phyloP scores from a whole-genome alignment of 2,329 filamentous ascomycete genomes.

The Didymella arachidicola region DNA sequence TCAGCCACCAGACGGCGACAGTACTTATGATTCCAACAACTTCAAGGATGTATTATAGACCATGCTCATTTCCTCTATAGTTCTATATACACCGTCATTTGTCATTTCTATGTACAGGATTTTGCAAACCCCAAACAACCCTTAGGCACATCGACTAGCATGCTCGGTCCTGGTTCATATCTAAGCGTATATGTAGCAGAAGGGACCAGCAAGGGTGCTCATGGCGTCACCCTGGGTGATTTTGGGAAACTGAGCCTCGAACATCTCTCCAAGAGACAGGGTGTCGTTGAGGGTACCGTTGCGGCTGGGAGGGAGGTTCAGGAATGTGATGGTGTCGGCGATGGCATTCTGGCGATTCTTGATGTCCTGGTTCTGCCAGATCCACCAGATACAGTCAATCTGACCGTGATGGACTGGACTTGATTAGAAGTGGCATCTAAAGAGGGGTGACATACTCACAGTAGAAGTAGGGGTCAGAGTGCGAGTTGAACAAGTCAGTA shows the following conservation, averaged over 20 bases:
- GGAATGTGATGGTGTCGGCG: constrained; percentile 55
- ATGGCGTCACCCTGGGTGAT: constrained; percentile 43
- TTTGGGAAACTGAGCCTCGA: constrained; percentile 41
- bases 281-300: constrained; percentile 57
- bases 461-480: constrained; percentile 57
- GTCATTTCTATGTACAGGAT: neutral
- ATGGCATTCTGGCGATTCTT: constrained; percentile 51
- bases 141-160: neutral
- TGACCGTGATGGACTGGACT: constrained; percentile 53
- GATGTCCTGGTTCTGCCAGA: constrained; percentile 59
- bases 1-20: neutral
- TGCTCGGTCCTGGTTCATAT: neutral
- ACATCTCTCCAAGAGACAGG: constrained; percentile 50
- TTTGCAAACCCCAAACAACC: neutral
- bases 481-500: constrained; percentile 56
- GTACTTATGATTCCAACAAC: neutral
- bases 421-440: neutral
- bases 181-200: constrained; percentile 56
- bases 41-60: neutral
- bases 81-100: neutral
- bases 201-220: constrained; percentile 55
- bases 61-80: neutral
- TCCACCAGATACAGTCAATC: constrained; percentile 60
- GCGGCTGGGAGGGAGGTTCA: constrained; percentile 54
- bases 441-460: constrained; percentile 4